Base-by-base conservation (phyloP, 2,329 filamentous ascomycete genomes). In the Leptographium flavum region DNA sequence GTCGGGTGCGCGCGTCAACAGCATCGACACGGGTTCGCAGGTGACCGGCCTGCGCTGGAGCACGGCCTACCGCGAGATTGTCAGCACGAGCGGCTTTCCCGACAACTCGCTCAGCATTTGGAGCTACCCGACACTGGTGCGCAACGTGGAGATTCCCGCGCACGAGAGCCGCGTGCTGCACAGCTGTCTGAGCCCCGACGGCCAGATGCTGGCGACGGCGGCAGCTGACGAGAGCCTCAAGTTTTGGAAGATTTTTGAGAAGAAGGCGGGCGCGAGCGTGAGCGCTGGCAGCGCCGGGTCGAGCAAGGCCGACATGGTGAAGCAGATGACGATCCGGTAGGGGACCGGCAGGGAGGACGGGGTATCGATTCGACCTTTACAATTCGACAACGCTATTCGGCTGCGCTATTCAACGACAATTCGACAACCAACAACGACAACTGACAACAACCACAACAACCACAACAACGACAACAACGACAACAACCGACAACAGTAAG, bases 171-270 rank as follows among this genome's bases (percentile, higher is more conserved):
- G 92, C 56, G 90, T 98, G 36, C 77, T 98, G 42, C 92, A 96
- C 78, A 94, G 86, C 72, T 92, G 86, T 62, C 78, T 98, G 55
- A 95, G 87, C 68, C 92, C 92, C 3, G 92, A 98, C 58, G 92
- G 92, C 43, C 92, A 98, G 70, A 94, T 95, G 79, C 77, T 98
- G 46, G 92, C 92, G 42, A 98, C 92, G 43, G 90, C 92, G 49
- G 33, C 49, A 53, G 88, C 90, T 32, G 92, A 98, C 58, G 92
- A 98, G 73, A 90, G 83, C 60, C 74, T 98, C 64, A 98, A 98
- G 71, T 98, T 98, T 74, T 98, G 92, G 92, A 98, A 98, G 79
- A 75, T 98, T 56, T 98, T 98, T 59, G 92, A 98, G 75, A 95
- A 94, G 77, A 96, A 95, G 77, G 72, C 88, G 17, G 87, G 87